Evolutionary conservation across 352 stramenopile species (phyloP), one percentile per base, ranked within the genome.

Genomic region (Pythium biforme): DNA sequence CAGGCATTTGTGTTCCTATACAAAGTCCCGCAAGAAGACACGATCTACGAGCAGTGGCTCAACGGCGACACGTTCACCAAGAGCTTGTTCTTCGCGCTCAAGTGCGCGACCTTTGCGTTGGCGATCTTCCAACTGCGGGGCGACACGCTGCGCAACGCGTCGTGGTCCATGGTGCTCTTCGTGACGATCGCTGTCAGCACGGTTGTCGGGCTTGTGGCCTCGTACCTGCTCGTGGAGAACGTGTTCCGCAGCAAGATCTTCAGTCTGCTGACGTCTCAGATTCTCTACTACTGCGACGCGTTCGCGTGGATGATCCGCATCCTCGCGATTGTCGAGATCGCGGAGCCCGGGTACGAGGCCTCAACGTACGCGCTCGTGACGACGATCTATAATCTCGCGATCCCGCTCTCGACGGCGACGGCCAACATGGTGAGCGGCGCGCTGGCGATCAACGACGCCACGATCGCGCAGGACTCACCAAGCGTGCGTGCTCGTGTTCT

Each of bases 361-460:
- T 55, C 41, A 27, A 40, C 31, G n/a, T 66, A 64, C 51, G 50
- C 43, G 12, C 25, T 70, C 27, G 17, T 65, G 19, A 65, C 55
- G 33, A 63, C 63, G 0, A 50, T 70, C 22, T 61, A 37, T 43
- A 63, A 62, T 25, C 33, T 70, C 3, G 55, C 41, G 5, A 47
- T 25, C 3, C 22, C 63, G 15, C 49, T 55, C 1, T 37, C 49
- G 12, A 53, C 33, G 1, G 31, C 54, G 8, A 40, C 33, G 27
- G 43, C 65, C n/a, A 46, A 51, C 29, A 17, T 55, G n/a, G 49
- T 49, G 0, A 41, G 40, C 22, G 19, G 11, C 19, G 12, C 20
- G 7, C 19, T 55, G 3, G 33, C 29, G 26, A 55, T 55, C 49
- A 17, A 55, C 29, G 49, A 55, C 29, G 29, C 37, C 29, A 12